Base-by-base conservation (phyloP, 2,329 filamentous ascomycete species). In the Didymella sp. region DNA sequence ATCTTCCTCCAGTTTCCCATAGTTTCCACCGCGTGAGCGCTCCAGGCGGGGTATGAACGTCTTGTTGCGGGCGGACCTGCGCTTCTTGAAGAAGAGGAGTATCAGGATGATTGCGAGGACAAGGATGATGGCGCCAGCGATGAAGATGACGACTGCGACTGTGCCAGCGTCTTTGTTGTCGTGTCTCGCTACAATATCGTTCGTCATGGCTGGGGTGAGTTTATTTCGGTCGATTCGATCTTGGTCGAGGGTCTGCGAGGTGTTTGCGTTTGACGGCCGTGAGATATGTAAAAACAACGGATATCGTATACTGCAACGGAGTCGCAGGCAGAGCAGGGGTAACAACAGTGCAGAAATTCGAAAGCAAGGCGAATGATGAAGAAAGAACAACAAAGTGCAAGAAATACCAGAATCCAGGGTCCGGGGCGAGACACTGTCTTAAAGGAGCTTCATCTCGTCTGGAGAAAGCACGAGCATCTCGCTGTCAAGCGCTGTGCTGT, bases 401-500 rank as follows among this genome's bases (percentile, higher is more conserved):
- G 30, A 35, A 51, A 28, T 33, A 24, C 8, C 3, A 15, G 4
- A 31, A 38, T n/a, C 28, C 37, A 37, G 37, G 37, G 44, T 48
- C 44, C 28, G 24, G 51, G 51, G 43, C 51, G 22, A 43, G 43
- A 37, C 37, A 43, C 15, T 19, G 38, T 54, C 51, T 54, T 44
- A 49, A 49, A 49, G 45, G 45, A 49, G 51, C 45, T 6, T 38
- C 44, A 49, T 55, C 51, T 55, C 51, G 37, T 55, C 51, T 49
- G 51, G 45, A 55, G 51, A 55, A 55, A 55, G 45, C 51, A 49
- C 51, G 51, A 55, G 51, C 44, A 43, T 22, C 51, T n/a, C n/a
- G n/a, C 13, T 48, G 38, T 46, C n/a, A n/a, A n/a, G n/a, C n/a
- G n/a, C n/a, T 44, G 45, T 48, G 38, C 51, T 54, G 51, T 49